These are phyloP conservation scores for Tolypocladium tropicale DNA, from an alignment of 2,329 filamentous ascomycete species.

Conservation along the genomic window DNA sequence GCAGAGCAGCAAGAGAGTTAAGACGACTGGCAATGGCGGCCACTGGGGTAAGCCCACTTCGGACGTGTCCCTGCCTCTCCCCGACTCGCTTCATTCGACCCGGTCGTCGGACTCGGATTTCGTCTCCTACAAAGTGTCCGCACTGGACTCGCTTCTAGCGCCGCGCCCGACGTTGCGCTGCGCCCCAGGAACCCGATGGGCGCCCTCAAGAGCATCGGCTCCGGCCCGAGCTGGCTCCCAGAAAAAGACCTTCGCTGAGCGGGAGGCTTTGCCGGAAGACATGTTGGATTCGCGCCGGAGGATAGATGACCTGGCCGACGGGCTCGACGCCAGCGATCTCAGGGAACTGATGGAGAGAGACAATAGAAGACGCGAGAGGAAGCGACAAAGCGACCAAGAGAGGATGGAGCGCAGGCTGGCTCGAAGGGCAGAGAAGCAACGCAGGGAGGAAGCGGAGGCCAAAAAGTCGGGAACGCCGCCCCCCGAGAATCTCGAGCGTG, in stretches of 20 bases:
- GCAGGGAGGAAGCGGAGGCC: slow-evolving; percentile 45
- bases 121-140: slow-evolving; percentile 66
- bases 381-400: slow-evolving; percentile 57
- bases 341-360: slow-evolving; percentile 88
- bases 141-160: slow-evolving; percentile 62
- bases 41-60: slow-evolving; percentile 54
- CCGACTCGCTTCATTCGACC: slow-evolving; percentile 65
- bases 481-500: slow-evolving; percentile 47
- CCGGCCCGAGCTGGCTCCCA: slow-evolving; percentile 38
- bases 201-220: slow-evolving; percentile 32
- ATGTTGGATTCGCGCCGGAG: slow-evolving; percentile 50
- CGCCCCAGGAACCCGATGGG: slow-evolving; percentile 53
- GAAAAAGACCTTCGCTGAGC: slow-evolving; percentile 39
- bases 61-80: slow-evolving; percentile 63
- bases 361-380: slow-evolving; percentile 66
- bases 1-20: slow-evolving; percentile 56
- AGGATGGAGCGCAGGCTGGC: slow-evolving; percentile 55
- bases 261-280: slow-evolving; percentile 49
- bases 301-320: slow-evolving; percentile 67
- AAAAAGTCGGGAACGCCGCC: slow-evolving; percentile 38
- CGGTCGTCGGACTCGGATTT: slow-evolving; percentile 67
- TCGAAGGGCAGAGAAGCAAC: slow-evolving; percentile 57
- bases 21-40: slow-evolving; percentile 37
- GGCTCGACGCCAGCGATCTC: slow-evolving; percentile 73
- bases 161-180: slow-evolving; percentile 78